Evolutionary conservation across 2,329 filamentous ascomycete species (phyloP).

Genomic region (Microdochium paspali): DNA sequence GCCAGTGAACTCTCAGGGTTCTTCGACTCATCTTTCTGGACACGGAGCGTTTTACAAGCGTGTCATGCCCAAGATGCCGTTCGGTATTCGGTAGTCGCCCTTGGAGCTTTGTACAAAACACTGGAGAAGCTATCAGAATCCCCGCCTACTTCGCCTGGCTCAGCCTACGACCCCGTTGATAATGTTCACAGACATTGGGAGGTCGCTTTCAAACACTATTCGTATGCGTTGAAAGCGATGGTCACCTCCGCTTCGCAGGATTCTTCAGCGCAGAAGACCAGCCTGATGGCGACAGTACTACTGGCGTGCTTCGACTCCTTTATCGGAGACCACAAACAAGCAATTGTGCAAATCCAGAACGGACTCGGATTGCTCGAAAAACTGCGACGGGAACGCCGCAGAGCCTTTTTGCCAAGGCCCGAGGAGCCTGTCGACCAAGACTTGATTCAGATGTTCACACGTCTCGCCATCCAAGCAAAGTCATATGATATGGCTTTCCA

Average conservation of each 20-base stretch:
- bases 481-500: conserved; percentile 62
- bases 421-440: conserved; percentile 47
- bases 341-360: conserved; percentile 51
- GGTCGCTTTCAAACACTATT: conserved; percentile 51
- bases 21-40: conserved; percentile 60
- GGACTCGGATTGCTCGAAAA: conserved; percentile 46
- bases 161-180: conserved; percentile 20
- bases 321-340: conserved; percentile 52
- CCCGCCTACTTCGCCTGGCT: conserved; percentile 34
- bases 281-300: conserved; percentile 55
- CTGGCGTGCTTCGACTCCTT: conserved; percentile 62
- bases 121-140: conserved; percentile 47
- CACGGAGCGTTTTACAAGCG: conserved; percentile 50
- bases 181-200: conserved; percentile 44
- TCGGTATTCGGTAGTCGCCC: conserved; percentile 54
- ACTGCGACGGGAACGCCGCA: conserved; percentile 35
- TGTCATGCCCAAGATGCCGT: conserved; percentile 53
- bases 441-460: conserved; percentile 53
- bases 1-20: conserved; percentile 56
- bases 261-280: conserved; percentile 37
- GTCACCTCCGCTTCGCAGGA: conserved; percentile 32
- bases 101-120: conserved; percentile 59
- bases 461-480: conserved; percentile 55
- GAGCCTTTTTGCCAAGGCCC: conserved; percentile 24
- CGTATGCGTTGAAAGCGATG: conserved; percentile 43